Evolutionary conservation across 2,329 filamentous ascomycete genomes (phyloP).

Genomic region (Fusarium decemcellulare): DNA sequence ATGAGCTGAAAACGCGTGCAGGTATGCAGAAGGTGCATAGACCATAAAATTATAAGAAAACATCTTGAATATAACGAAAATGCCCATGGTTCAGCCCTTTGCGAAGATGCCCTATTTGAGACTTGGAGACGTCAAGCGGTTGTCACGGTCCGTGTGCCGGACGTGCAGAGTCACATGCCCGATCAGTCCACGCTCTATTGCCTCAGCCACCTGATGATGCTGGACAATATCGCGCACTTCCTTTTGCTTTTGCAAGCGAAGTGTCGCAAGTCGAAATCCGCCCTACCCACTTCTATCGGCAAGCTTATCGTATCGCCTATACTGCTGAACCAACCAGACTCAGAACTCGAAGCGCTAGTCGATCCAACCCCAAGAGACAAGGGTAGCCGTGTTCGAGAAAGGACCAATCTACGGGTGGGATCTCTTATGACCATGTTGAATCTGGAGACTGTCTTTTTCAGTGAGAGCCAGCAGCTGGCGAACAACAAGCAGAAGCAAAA

Average conservation of each 20-base stretch:
- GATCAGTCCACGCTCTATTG: background rate
- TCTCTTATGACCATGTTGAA: background rate
- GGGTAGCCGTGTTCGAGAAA: background rate
- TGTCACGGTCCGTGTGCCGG: background rate
- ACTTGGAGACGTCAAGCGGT: background rate
- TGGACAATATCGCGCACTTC: background rate
- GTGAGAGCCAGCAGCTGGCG: background rate
- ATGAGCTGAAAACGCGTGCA: background rate
- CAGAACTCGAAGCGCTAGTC: background rate
- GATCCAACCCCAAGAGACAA: background rate
- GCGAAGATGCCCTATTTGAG: background rate
- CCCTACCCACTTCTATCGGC: background rate
- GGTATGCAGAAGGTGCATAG: too few species aligned
- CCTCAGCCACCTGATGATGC: background rate
- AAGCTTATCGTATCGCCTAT: background rate
- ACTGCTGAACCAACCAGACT: background rate
- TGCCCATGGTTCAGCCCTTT: background rate
- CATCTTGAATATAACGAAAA: background rate
- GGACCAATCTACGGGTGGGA: background rate
- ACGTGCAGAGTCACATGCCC: slow-evolving; percentile 1
- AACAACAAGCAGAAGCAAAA: background rate
- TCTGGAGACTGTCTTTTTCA: background rate
- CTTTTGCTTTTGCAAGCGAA: background rate
- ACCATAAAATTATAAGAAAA: too few species aligned
- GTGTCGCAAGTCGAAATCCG: background rate